Base-by-base conservation (phyloP, 1,139 yeast genomes). In the Taphrina wiesneri region DNA sequence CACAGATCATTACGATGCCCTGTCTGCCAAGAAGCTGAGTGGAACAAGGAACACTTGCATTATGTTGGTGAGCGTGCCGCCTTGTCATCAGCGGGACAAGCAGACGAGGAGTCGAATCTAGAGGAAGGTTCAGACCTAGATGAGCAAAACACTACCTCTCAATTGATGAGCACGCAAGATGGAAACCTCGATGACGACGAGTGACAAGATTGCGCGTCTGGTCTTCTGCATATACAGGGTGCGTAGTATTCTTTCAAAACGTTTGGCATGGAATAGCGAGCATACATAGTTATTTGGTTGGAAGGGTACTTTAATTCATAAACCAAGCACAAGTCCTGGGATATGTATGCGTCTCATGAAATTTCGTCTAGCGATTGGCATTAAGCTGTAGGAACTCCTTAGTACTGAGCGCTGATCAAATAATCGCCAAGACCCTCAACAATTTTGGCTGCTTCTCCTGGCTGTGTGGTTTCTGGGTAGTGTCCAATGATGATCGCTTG, bases 401-500 rank as follows among this genome's bases (percentile, higher is more conserved):
- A 92, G 77, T 89, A 92, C 68, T 90, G 90, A 67, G 87, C 93
- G 73, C 91, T 80, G 75, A 92, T 90, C 79, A 93, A 84, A 76
- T 93, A 92, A 76, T 92, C 98, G 54, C 96, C 98, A 79, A 93
- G 83, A 76, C 90, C 92, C 77, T 93, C 99, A 67, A 92, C 97
- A 70, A 91, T 87, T 73, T 88, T 85, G 70, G 97, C 88, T 67
- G 99, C 99, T 75, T 90, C 97, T 72, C 96, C 97, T 36, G 98
- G 91, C 76, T 87, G 95, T 63, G 90, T 86, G 67, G 90, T 90
- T 21, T 86, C 83, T 15, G 97, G 96, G 76, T 93, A 95, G 78
- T 93, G 98, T n/a, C 95, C 97, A 74, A 95, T 79, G 75, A 93
- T 80, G 68, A 93, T 86, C 51, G 98, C 91, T 78, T 92, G 98